Base-by-base conservation (phyloP, 352 stramenopile genomes). In the Phytophthora fragariae region DNA sequence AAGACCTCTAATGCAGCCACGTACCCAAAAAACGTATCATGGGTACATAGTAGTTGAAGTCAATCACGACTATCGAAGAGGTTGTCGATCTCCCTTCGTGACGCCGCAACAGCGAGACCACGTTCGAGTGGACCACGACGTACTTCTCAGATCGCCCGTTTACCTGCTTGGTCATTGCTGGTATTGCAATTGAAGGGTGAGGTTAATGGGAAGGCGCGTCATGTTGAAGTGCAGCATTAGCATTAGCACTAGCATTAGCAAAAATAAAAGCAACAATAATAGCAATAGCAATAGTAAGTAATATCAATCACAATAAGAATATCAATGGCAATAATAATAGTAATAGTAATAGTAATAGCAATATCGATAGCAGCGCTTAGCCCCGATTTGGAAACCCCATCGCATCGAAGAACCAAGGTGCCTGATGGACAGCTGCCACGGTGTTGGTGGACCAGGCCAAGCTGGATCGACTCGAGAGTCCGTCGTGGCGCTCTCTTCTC, bases 361-460 rank as follows among this genome's bases (percentile, higher is more conserved):
- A 31, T 31, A 31, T 4, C 27, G 6, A 31, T 31, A 31, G 41
- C 57, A 54, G 31, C 5, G 33, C 52, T 31, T 27, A 27, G 24
- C 24, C 24, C 65, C 68, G 50, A 60, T 8, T 95, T 95, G n/a
- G n/a, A n/a, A n/a, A n/a, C 70, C 86, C 89, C 1, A 91, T 94
- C 10, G 66, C 80, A 94, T 52, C 75, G 76, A 14, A 82, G 81
- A n/a, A 91, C 75, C 6, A 94, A 94, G 41, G 84, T 94, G 3
- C 89, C 89, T 3, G 77, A 80, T 12, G 87, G 88, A 86, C 9
- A 89, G 78, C 12, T 95, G 27, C 86, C 68, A 90, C 85, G 1
- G 82, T 92, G n/a, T 60, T 93, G 27, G 82, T 95, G 12, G 86
- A 94, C 65, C 86, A 94, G 54, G 86, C 94, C 70, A 93, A 90